phyloP scores from a whole-genome alignment of 1,284 basidiomycete species.

The Cutaneotrichosporon mucoides region DNA sequence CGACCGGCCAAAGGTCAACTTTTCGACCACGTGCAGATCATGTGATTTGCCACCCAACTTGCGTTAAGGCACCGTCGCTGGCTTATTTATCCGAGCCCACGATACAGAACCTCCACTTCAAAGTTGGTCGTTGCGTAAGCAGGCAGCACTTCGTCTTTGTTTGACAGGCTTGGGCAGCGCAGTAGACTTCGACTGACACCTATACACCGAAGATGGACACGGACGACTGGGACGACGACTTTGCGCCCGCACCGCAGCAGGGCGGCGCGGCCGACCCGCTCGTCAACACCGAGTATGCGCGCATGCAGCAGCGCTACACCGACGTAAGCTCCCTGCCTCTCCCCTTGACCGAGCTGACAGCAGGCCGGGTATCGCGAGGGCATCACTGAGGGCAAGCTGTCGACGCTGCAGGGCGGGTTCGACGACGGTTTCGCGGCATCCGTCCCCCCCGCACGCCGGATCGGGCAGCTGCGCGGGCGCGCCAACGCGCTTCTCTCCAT shows the following conservation, averaged over 20 bases:
- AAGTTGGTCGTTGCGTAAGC: neutral
- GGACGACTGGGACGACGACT: slow-evolving; percentile 43
- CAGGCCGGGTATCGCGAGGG: slow-evolving; percentile 57
- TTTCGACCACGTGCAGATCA: slow-evolving; percentile 8
- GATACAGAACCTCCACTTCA: neutral
- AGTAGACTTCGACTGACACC: too few relatives aligned
- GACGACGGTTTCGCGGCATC: slow-evolving; percentile 52
- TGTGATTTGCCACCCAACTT: slow-evolving; percentile 13
- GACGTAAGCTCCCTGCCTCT: slow-evolving; percentile 35
- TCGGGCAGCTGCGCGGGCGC: slow-evolving; percentile 52
- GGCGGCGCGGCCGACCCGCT: slow-evolving; percentile 38
- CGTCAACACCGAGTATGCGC: slow-evolving; percentile 42
- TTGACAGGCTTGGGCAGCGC: too few relatives aligned
- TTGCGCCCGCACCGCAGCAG: slow-evolving; percentile 12
- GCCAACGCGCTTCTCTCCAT: slow-evolving; percentile 44
- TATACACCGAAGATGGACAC: slow-evolving; percentile 2
- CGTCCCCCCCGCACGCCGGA: slow-evolving; percentile 47
- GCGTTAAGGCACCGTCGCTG: too few relatives aligned
- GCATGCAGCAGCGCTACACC: slow-evolving; percentile 40
- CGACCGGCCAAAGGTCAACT: slow-evolving; percentile 4
- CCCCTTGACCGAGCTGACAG: neutral
- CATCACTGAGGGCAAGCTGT: slow-evolving; percentile 54
- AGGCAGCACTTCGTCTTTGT: too few relatives aligned
- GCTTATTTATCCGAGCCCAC: too few relatives aligned
- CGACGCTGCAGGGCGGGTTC: slow-evolving; percentile 54